These are phyloP conservation scores for Arthrinium puccinioides DNA, from an alignment of 2,329 filamentous ascomycete genomes.

Conservation along the genomic window DNA sequence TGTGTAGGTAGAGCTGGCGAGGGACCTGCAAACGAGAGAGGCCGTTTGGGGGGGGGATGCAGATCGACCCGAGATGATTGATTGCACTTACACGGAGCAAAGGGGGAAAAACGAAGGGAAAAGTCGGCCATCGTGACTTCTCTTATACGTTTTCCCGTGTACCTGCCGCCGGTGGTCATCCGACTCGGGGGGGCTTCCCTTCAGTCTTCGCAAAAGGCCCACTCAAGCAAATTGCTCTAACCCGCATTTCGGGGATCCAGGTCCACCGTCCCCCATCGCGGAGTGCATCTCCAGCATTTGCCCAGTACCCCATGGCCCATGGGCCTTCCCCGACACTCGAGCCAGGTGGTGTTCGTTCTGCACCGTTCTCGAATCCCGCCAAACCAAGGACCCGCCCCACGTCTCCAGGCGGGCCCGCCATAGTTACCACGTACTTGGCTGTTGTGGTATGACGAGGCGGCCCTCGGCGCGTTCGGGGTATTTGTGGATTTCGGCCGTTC, in stretches of 20 bases:
- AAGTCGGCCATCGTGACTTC: no score
- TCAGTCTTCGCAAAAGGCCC: not conserved
- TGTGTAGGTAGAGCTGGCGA: not conserved
- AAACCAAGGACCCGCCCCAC: no score
- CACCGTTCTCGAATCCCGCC: slow-evolving; percentile 3
- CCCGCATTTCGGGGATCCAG: slow-evolving; percentile 2
- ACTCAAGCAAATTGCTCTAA: not conserved
- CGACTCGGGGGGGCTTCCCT: no score
- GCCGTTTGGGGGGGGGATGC: not conserved
- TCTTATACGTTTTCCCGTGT: no score
- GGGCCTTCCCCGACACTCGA: not conserved
- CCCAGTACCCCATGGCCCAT: not conserved
- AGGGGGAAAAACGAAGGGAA: not conserved
- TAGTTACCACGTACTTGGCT: not conserved
- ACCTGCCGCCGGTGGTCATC: no score
- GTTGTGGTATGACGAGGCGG: not conserved
- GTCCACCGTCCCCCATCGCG: slow-evolving; percentile 1
- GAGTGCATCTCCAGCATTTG: slow-evolving; percentile 1
- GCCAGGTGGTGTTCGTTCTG: not conserved
- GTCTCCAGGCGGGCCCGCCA: no score
- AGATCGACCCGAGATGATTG: slow-evolving; percentile 1
- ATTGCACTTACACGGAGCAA: slow-evolving; percentile 1
- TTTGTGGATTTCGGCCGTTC: slow-evolving; percentile 2
- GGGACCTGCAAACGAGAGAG: not conserved
- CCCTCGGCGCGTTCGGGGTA: not conserved